Evolutionary conservation across 176 grass and related monocot species (phyloP).

Genomic region (Echinochloa phyllopogon): DNA sequence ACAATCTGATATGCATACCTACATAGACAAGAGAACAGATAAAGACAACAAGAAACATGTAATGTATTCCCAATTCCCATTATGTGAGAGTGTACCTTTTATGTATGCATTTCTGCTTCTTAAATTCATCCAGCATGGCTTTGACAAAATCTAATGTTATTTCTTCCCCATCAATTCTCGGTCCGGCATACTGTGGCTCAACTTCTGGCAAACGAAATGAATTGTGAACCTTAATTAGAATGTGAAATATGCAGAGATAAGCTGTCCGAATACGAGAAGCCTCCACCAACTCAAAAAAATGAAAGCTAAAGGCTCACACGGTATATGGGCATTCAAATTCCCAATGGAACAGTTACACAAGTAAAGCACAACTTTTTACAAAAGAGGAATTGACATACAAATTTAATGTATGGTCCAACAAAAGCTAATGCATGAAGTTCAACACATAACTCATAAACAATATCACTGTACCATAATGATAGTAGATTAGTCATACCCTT

Average conservation of each 20-base stretch:
- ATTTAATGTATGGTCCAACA: neutral
- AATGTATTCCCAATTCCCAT: neutral
- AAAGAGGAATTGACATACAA: neutral
- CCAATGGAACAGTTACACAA: constrained; percentile 18
- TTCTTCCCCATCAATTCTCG: constrained; percentile 68
- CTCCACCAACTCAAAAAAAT: constrained; percentile 13
- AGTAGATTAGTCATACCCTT: neutral
- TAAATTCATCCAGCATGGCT: constrained; percentile 84
- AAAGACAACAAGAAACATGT: neutral
- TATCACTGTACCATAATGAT: neutral
- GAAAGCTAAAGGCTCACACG: neutral
- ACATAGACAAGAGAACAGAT: neutral
- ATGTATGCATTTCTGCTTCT: constrained; percentile 76
- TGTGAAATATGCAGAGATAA: neutral
- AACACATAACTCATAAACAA: neutral
- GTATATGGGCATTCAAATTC: neutral
- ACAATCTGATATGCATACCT: constrained; percentile 79
- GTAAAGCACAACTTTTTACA: neutral
- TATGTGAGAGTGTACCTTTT: constrained; percentile 56
- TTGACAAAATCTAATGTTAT: constrained; percentile 79
- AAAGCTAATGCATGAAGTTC: neutral
- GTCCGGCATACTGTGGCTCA: constrained; percentile 68
- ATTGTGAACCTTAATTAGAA: constrained; percentile 30
- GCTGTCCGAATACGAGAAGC: constrained; percentile 16
- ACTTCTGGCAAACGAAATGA: constrained; percentile 52